Conservation (phyloP, 2,329 filamentous ascomycete species). For the Xylaria sp. region DNA sequence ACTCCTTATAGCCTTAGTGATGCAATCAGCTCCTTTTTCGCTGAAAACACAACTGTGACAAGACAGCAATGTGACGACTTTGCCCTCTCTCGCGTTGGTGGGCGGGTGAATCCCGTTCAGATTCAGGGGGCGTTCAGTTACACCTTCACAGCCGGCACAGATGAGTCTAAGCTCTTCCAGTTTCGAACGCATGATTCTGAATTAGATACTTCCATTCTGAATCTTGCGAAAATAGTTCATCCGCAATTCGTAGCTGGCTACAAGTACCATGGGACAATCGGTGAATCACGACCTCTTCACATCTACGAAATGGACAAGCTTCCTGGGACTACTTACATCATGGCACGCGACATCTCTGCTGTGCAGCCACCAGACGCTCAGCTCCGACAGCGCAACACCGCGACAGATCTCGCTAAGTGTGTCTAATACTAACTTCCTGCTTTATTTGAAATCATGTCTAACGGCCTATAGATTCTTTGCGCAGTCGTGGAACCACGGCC, state of each 20-base stretch:
- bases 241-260: slow-evolving; percentile 16
- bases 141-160: slow-evolving; percentile 7
- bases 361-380: slow-evolving; percentile 2
- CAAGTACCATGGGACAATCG: slow-evolving; percentile 18
- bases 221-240: slow-evolving; percentile 16
- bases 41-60: slow-evolving; percentile 6
- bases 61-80: slow-evolving; percentile 29
- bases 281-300: slow-evolving; percentile 11
- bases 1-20: slow-evolving; percentile 17
- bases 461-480: slow-evolving; percentile 24
- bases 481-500: slow-evolving; percentile 24
- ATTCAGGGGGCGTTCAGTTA: slow-evolving; percentile 27
- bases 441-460: too few species aligned
- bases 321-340: slow-evolving; percentile 21
- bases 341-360: slow-evolving; percentile 2
- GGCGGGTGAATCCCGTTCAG: slow-evolving; percentile 7
- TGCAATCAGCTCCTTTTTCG: slow-evolving; percentile 25
- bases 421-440: not conserved
- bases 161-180: slow-evolving; percentile 20
- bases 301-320: slow-evolving; percentile 26
- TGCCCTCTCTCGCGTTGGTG: slow-evolving; percentile 10
- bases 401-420: slow-evolving; percentile 21
- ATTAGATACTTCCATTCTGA: slow-evolving; percentile 9
- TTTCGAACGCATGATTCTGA: slow-evolving; percentile 16
- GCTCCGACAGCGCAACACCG: slow-evolving; percentile 18